phyloP scores from a whole-genome alignment of 129 eudicot species.

The Flaveria ramosissima region DNA sequence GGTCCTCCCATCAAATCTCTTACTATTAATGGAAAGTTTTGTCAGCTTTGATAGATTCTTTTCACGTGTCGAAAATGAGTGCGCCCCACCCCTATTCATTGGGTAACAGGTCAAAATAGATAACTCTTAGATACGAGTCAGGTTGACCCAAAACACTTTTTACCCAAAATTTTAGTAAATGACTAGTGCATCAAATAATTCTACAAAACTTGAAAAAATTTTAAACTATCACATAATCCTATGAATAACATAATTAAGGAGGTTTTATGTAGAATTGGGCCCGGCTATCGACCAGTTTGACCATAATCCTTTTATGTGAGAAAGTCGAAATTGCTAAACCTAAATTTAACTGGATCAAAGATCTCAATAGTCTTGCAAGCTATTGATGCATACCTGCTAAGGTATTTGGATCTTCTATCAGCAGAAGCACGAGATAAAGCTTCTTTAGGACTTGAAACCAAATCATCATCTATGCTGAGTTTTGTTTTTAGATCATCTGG shows the following conservation, averaged over 20 bases:
- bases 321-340: neutral
- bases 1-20: constrained; percentile 64
- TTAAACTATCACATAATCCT: neutral
- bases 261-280: neutral
- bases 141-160: constrained; percentile 6
- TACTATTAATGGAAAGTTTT: constrained; percentile 58
- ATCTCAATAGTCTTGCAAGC: neutral
- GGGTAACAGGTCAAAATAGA: neutral
- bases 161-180: neutral
- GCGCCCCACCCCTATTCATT: constrained; percentile 45
- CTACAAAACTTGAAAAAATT: neutral
- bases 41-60: constrained; percentile 68
- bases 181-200: neutral
- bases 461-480: constrained; percentile 90
- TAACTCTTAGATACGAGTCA: neutral
- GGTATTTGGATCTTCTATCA: constrained; percentile 76
- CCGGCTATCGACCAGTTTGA: neutral
- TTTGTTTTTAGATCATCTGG: constrained; percentile 96
- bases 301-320: neutral
- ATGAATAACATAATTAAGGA: neutral
- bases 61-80: constrained; percentile 59
- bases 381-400: constrained; percentile 55
- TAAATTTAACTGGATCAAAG: neutral
- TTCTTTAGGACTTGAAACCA: constrained; percentile 92
- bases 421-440: constrained; percentile 98